These are phyloP conservation scores for Aquanectria penicillioides DNA, from an alignment of 2,329 filamentous ascomycete genomes.

Conservation along the genomic window DNA sequence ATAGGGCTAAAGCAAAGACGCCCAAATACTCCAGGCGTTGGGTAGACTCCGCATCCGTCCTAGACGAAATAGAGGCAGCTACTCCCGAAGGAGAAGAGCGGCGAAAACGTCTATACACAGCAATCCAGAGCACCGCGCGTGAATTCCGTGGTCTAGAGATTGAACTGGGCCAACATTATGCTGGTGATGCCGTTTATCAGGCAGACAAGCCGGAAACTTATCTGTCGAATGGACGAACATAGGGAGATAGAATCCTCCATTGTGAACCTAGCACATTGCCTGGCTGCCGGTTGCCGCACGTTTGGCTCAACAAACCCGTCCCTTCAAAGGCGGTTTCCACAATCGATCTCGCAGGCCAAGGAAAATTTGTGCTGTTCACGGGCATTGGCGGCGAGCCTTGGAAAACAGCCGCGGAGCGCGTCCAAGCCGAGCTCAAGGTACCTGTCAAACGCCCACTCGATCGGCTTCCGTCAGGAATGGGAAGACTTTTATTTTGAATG, in stretches of 20 bases:
- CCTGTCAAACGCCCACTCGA: too few relatives aligned
- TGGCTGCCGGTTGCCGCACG: constrained; percentile 69
- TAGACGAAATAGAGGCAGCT: too few relatives aligned
- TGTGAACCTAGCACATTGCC: constrained; percentile 70
- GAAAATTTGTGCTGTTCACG: constrained; percentile 1
- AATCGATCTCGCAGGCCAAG: constrained; percentile 10
- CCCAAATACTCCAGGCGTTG: too few relatives aligned
- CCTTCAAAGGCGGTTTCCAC: constrained; percentile 42
- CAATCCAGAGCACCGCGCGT: background rate
- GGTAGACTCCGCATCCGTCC: too few relatives aligned
- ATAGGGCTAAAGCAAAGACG: too few relatives aligned
- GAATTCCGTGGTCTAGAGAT: background rate
- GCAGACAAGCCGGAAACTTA: too few relatives aligned
- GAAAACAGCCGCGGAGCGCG: background rate
- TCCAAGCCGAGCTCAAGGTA: background rate
- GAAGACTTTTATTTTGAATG: constrained; percentile 10
- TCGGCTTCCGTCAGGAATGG: constrained; percentile 13
- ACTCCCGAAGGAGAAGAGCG: background rate
- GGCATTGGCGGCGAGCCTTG: constrained; percentile 8
- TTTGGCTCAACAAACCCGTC: constrained; percentile 65
- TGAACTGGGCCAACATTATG: background rate
- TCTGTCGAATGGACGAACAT: too few relatives aligned
- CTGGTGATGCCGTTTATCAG: constrained; percentile 46
- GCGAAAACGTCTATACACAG: background rate
- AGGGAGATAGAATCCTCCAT: too few relatives aligned